phyloP scores from a whole-genome alignment of 768 basidiomycete genomes.

The Lactifluus volemus region DNA sequence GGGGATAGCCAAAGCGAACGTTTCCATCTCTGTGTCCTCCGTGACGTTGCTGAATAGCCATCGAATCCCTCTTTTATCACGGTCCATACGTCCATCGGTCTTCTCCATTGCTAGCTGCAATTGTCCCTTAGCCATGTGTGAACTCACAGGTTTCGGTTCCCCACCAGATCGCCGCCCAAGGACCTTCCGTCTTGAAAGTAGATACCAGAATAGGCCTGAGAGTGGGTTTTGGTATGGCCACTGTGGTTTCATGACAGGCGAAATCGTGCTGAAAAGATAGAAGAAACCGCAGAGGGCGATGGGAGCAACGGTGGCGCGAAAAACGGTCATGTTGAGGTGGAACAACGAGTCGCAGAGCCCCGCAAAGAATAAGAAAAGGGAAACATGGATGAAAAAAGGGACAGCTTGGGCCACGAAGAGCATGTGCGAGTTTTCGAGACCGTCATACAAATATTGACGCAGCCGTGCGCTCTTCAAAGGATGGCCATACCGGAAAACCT shows the following conservation, averaged over 20 bases:
- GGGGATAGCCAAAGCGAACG: not conserved
- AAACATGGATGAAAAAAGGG: conserved; percentile 40
- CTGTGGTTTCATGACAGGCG: not conserved
- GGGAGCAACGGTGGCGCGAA: not conserved
- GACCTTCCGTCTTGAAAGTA: not conserved
- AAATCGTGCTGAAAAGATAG: conserved; percentile 12
- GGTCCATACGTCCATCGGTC: not conserved
- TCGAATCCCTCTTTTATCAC: conserved; percentile 1
- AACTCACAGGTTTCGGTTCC: not conserved
- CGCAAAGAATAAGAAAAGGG: conserved; percentile 44
- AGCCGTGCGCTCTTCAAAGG: conserved; percentile 31
- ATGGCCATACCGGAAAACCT: conserved; percentile 23
- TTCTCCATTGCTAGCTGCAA: not conserved
- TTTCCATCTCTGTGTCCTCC: not conserved
- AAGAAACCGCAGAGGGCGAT: conserved; percentile 2
- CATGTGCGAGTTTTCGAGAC: conserved; percentile 35
- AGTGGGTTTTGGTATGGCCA: conserved; percentile 11
- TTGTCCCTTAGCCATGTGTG: not conserved
- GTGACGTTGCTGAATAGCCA: not conserved
- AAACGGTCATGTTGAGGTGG: conserved; percentile 20
- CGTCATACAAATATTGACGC: conserved; percentile 30
- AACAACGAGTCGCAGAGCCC: conserved; percentile 38
- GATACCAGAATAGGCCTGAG: conserved; percentile 3
- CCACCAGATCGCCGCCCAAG: not conserved
- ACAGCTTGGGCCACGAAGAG: conserved; percentile 34